Conservation (phyloP, 1,139 yeast species). For the Sugiyamaella xylanicola region DNA sequence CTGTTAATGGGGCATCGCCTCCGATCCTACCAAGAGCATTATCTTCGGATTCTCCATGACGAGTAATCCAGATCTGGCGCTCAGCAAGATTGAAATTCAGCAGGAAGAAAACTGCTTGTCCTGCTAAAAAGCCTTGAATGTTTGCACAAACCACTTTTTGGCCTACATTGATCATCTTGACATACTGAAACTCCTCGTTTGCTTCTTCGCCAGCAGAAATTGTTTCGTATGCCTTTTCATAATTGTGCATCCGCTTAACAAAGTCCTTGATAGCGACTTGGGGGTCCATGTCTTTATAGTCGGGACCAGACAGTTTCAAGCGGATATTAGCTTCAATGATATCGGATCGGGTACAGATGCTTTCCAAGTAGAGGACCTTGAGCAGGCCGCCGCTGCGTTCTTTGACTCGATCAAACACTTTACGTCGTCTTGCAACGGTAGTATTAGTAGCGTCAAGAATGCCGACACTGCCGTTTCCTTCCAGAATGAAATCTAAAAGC, state of each 20-base stretch:
- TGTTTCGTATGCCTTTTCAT: slow-evolving; percentile 88
- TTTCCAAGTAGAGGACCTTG: slow-evolving; percentile 81
- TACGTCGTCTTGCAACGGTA: slow-evolving; percentile 68
- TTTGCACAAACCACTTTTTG: slow-evolving; percentile 89
- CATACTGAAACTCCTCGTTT: slow-evolving; percentile 72
- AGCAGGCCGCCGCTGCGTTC: slow-evolving; percentile 72
- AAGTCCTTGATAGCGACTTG: slow-evolving; percentile 79
- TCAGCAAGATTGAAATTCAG: slow-evolving; percentile 87
- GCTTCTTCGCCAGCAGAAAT: slow-evolving; percentile 67
- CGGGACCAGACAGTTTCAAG: slow-evolving; percentile 90
- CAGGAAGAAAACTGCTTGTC: slow-evolving; percentile 88
- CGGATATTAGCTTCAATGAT: slow-evolving; percentile 81
- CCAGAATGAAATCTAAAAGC: slow-evolving; percentile 73
- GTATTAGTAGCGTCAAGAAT: slow-evolving; percentile 96
- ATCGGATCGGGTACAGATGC: slow-evolving; percentile 77
- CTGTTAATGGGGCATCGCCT: slow-evolving; percentile 84
- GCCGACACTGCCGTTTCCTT: slow-evolving; percentile 88
- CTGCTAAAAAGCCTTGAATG: slow-evolving; percentile 88
- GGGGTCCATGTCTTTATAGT: slow-evolving; percentile 84
- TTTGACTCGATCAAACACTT: slow-evolving; percentile 69
- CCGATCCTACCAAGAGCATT: slow-evolving; percentile 86
- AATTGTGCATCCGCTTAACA: slow-evolving; percentile 75
- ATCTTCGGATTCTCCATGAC: slow-evolving; percentile 91
- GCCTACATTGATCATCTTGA: slow-evolving; percentile 95
- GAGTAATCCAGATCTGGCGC: slow-evolving; percentile 91